Base-by-base conservation (phyloP, 78 protist genomes). In the Corallochytrium limacisporum region DNA sequence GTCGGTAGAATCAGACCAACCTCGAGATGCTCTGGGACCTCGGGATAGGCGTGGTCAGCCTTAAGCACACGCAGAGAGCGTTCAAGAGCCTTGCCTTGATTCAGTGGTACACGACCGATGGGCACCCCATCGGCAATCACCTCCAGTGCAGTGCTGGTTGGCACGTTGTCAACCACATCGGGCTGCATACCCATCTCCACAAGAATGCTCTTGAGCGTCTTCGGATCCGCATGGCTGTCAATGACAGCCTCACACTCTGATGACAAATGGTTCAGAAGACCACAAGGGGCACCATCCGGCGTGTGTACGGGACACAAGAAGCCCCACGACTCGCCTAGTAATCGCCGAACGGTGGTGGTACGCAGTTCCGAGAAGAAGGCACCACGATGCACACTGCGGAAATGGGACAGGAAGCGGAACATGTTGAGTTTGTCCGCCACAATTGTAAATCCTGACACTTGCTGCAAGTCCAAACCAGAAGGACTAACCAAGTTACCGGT, bases 241-340 rank as follows among this genome's bases (percentile, higher is more conserved):
- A 0, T 13, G 49, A 10, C 56, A 12, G 75, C 75, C 24, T 47
- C 16, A 72, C 96, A 88, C 9, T 28, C 33, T 22, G 40, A 16
- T 0, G 97, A 40, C 35, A 97, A 62, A 66, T 95, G 99, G 75
- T 91, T 92, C 28, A 94, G 66, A 29, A 97, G 81, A 37, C 99
- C 99, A 59, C 99, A 97, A 28, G 98, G 97, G 26, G 92, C 81
- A 20, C 99, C 99, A 62, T 97, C 99, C 38, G 99, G 99, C 3
- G 99, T 95, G 91, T 97, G 99, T 28, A 95, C 99, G 36, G 98
- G 98, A 74, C 99, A 97, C 24, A 97, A 29, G 83, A 91, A 96
- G 53, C 98, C 97, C 90, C 91, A 96, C 10, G 86, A 43, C 48
- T 94, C 98, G 26, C 97, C 97, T 65, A 85, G 80, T 56, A 94